phyloP scores from a whole-genome alignment of 2,329 filamentous ascomycete genomes.

The Neofusicoccum laricinum region DNA sequence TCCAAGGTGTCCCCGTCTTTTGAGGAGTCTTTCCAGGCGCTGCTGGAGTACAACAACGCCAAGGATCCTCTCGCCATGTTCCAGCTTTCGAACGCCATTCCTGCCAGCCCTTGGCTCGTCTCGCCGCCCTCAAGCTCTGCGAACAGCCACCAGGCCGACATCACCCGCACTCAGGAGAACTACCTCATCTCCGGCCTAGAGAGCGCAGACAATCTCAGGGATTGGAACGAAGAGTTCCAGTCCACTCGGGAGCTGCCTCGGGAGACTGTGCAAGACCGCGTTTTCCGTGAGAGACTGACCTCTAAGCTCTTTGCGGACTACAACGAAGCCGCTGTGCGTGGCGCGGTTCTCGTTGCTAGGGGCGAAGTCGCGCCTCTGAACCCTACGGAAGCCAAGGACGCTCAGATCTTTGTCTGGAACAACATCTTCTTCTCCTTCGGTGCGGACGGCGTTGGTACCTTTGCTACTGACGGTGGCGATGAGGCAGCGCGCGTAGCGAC shows the following conservation, averaged over 20 bases:
- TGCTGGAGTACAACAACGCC: constrained; percentile 81
- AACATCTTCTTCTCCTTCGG: constrained; percentile 99
- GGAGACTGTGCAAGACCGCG: constrained; percentile 89
- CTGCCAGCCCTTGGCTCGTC: constrained; percentile 88
- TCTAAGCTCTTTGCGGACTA: constrained; percentile 98
- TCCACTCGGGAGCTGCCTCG: constrained; percentile 92
- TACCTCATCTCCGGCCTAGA: constrained; percentile 88
- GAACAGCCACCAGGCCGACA: constrained; percentile 73
- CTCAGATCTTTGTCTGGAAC: constrained; percentile 99
- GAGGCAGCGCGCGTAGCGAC: constrained; percentile 95
- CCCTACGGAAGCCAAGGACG: constrained; percentile 86
- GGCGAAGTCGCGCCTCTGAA: constrained; percentile 93
- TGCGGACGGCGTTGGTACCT: constrained; percentile 94
- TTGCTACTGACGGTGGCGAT: constrained; percentile 92
- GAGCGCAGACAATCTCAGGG: constrained; percentile 87
- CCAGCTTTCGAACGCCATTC: constrained; percentile 92
- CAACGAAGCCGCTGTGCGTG: constrained; percentile 88
- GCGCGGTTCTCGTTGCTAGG: constrained; percentile 85
- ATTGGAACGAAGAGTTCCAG: constrained; percentile 99
- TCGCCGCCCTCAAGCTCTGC: constrained; percentile 63
- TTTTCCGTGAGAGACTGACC: constrained; percentile 89
- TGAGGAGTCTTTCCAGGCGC: constrained; percentile 66
- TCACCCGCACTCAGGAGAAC: constrained; percentile 87
- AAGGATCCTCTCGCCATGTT: constrained; percentile 89
- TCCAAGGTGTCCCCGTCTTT: constrained; percentile 81